Base-by-base conservation (phyloP, 177 flowering plant genomes). In the Vitis hybrid region DNA sequence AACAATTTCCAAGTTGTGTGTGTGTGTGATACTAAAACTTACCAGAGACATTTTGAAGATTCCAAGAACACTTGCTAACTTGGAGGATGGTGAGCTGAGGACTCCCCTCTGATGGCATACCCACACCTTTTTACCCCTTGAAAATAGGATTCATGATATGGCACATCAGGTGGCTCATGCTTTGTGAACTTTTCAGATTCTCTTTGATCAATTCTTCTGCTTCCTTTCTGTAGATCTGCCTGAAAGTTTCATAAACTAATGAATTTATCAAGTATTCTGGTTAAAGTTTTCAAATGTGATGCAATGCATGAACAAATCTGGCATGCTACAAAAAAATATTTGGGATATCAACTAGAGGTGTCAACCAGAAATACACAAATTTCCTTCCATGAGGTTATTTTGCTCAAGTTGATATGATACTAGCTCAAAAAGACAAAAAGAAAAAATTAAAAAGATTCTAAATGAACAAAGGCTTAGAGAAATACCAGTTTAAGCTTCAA, bases 401-500 rank as follows among this genome's bases (percentile, higher is more conserved):
- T 11, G 12, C 4, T 13, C 57, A 59, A 24, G 49, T 19, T 1
- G 18, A 51, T 50, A 17, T 62, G 31, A 20, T 19, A 55, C 18
- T 17, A 72, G 17, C 51, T 28, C 18, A 19, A 38, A 57, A 58
- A 22, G n/a, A 69, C 51, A 49, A 22, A 71, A 61, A 28, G 31
- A 28, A 28, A 50, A 63, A 24, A 67, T 33, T 57, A 65, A n/a
- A 28, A 64, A n/a, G 31, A 1, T 57, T 64, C 28, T 18, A 58
- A 3, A 19, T 6, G 24, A 58, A 22, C 24, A 56, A 14, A 59
- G 13, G 65, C n/a, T 64, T 49, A 20, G n/a, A 71, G 59, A 9
- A 62, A 70, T 84, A 94, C 98, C 82, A 94, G 78, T 76, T 85
- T 86, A 61, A 38, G 59, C 71, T 85, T 82, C 74, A 94, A 74